These are phyloP conservation scores for Verticillium tricorpus DNA, from an alignment of 2,329 filamentous ascomycete genomes.

Conservation along the genomic window DNA sequence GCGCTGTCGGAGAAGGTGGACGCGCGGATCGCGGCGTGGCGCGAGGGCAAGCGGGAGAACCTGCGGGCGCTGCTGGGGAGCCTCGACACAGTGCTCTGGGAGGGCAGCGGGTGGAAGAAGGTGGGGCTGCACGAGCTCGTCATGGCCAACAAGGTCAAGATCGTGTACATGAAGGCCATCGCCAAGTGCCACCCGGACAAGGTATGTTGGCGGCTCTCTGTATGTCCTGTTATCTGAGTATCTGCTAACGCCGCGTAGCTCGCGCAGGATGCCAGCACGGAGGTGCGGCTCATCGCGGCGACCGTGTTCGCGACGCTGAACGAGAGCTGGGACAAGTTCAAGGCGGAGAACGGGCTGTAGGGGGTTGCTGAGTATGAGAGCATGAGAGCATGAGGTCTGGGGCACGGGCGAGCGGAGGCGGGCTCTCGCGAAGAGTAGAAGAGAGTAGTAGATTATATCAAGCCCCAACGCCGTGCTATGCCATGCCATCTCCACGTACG, in stretches of 20 bases:
- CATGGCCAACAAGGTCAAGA: slow-evolving; percentile 91
- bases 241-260: slow-evolving; percentile 36
- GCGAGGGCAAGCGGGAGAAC: slow-evolving; percentile 89
- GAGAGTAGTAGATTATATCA: slow-evolving; percentile 5
- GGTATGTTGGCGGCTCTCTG: slow-evolving; percentile 49
- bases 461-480: slow-evolving; percentile 14
- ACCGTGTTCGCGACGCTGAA: slow-evolving; percentile 65
- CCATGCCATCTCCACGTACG: slow-evolving; percentile 14
- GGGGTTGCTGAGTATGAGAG: background rate
- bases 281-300: slow-evolving; percentile 61
- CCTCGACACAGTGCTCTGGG: slow-evolving; percentile 86
- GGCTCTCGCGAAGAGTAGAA: slow-evolving; percentile 3
- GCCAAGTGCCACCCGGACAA: slow-evolving; percentile 98
- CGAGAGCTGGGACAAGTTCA: slow-evolving; percentile 71
- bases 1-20: slow-evolving; percentile 83
- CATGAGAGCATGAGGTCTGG: background rate
- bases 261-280: slow-evolving; percentile 59
- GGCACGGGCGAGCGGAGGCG: background rate
- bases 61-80: slow-evolving; percentile 81
- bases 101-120: slow-evolving; percentile 92
- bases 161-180: slow-evolving; percentile 98
- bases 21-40: slow-evolving; percentile 73
- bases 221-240: background rate
- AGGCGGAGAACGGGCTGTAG: slow-evolving; percentile 61
- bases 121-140: slow-evolving; percentile 91